Evolutionary conservation across 148 eudicot genomes (phyloP).

Genomic region (Dianthus caryophyllus): DNA sequence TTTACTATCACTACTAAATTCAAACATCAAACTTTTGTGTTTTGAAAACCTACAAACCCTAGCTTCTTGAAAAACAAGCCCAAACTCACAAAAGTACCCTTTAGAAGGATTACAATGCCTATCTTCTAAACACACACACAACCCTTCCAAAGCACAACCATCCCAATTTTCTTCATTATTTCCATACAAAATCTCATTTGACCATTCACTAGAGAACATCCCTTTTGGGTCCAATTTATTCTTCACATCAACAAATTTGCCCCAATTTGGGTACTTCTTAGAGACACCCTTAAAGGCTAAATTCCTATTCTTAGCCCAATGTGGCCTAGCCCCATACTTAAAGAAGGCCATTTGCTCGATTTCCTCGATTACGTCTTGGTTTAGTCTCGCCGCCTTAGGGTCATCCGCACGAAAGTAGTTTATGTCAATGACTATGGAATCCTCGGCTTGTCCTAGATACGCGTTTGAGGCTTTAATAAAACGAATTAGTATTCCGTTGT

Average conservation of each 20-base stretch:
- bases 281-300: slow-evolving; percentile 46
- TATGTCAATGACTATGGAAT: slow-evolving; percentile 57
- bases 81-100: slow-evolving; percentile 58
- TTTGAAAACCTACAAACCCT: slow-evolving; percentile 53
- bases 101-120: slow-evolving; percentile 69
- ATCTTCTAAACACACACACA: slow-evolving; percentile 66
- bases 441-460: slow-evolving; percentile 52
- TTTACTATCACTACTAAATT: background rate
- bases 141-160: slow-evolving; percentile 82
- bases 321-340: slow-evolving; percentile 74
- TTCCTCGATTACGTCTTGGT: slow-evolving; percentile 62
- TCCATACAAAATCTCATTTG: slow-evolving; percentile 57
- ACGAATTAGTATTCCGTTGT: slow-evolving; percentile 66
- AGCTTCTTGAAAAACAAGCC: slow-evolving; percentile 59
- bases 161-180: slow-evolving; percentile 23
- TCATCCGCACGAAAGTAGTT: slow-evolving; percentile 69
- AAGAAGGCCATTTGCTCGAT: slow-evolving; percentile 81
- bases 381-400: slow-evolving; percentile 45
- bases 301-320: slow-evolving; percentile 78
- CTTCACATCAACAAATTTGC: slow-evolving; percentile 48
- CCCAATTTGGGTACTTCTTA: slow-evolving; percentile 43
- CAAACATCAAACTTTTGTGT: background rate
- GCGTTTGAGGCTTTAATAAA: slow-evolving; percentile 54
- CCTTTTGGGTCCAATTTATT: slow-evolving; percentile 41
- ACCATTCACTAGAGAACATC: slow-evolving; percentile 71